phyloP scores from a whole-genome alignment of 2,329 filamentous ascomycete species.

The Phyllosticta ampelicida region DNA sequence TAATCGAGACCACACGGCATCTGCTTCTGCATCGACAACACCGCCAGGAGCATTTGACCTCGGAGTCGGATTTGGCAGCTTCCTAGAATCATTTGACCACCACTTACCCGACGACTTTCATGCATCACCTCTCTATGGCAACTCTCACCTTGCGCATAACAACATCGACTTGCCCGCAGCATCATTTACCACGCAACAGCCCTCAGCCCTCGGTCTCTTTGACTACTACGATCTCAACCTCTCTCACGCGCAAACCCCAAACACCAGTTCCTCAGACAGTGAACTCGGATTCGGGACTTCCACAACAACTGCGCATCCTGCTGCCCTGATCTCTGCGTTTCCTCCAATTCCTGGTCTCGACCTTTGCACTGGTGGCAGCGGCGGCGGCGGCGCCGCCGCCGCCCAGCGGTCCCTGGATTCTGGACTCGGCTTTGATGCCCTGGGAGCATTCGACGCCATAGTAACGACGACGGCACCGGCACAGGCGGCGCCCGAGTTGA shows the following conservation, averaged over 20 bases:
- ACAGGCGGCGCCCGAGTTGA: too few relatives aligned
- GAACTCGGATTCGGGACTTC: not conserved
- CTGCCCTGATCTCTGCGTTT: not conserved
- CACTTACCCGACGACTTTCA: not conserved
- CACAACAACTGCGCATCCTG: not conserved
- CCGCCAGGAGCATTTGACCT: not conserved
- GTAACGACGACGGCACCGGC: too few relatives aligned
- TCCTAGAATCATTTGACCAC: not conserved
- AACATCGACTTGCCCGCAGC: not conserved
- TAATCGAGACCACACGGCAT: not conserved
- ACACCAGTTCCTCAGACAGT: not conserved
- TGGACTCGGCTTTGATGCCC: too few relatives aligned
- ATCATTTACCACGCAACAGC: not conserved
- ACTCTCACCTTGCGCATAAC: not conserved
- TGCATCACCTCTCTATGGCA: not conserved
- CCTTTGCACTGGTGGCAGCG: not conserved
- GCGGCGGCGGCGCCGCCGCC: too few relatives aligned
- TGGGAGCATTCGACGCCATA: too few relatives aligned
- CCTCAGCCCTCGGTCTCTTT: not conserved
- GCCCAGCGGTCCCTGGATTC: too few relatives aligned
- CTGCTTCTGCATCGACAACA: not conserved
- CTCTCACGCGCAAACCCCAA: not conserved
- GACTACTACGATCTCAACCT: not conserved
- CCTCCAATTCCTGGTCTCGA: not conserved
- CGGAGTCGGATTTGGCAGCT: not conserved